Percentiles rank a stretch among this genome's conserved stretches.
Evolutionary conservation across 805 yeast species (phyloP).

Genomic region (Pichia exigua): DNA sequence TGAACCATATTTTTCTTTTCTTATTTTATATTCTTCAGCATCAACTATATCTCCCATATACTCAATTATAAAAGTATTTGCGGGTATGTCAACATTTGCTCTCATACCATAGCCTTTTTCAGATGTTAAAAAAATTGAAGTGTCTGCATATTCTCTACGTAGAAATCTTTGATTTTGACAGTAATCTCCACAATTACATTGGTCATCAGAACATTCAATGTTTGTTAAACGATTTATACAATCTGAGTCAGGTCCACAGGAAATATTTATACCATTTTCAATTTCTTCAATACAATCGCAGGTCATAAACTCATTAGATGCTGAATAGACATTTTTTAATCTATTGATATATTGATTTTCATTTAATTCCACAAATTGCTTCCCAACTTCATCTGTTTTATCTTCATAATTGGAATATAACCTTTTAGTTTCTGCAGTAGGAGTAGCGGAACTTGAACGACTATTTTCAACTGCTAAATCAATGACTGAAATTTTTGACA

Average conservation of each 20-base stretch:
- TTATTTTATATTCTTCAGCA: constrained; percentile 60
- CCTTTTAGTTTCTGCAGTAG: constrained; percentile 8
- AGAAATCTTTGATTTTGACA: constrained; percentile 92
- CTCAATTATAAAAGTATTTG: constrained; percentile 75
- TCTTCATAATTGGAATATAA: constrained; percentile 38
- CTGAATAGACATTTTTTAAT: constrained; percentile 52
- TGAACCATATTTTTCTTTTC: constrained; percentile 69
- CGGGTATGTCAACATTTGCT: constrained; percentile 50
- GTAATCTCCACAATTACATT: constrained; percentile 63
- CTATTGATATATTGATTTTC: constrained; percentile 59
- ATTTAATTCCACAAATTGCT: constrained; percentile 46
- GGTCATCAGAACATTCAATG: constrained; percentile 76
- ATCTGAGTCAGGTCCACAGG: constrained; percentile 80
- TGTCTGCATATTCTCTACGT: constrained; percentile 57
- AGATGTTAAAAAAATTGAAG: constrained; percentile 79
- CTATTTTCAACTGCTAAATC: neutral
- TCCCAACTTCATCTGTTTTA: constrained; percentile 62
- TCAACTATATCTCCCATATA: constrained; percentile 92
- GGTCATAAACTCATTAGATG: constrained; percentile 74
- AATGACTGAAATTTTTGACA: constrained; percentile 1
- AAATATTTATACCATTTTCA: constrained; percentile 36
- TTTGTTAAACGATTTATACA: constrained; percentile 91
- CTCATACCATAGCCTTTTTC: constrained; percentile 86
- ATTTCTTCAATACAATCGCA: constrained; percentile 73
- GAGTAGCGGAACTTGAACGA: constrained; percentile 15